These are phyloP conservation scores for Dioscorea cayenensis DNA, from an alignment of 116 monocot species.

Conservation along the genomic window DNA sequence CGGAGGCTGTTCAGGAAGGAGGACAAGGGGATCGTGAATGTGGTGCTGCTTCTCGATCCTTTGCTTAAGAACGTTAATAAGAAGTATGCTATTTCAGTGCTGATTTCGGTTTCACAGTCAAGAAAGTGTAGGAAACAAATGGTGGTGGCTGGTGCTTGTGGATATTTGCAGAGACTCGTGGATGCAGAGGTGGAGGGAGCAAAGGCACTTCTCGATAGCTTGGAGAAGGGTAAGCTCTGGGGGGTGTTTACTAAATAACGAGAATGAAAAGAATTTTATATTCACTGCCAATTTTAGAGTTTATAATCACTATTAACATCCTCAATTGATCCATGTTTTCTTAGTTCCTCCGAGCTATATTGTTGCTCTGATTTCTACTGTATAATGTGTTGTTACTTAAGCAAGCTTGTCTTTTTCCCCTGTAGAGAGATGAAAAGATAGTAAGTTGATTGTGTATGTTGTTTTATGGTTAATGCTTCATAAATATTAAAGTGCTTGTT, in stretches of 20 bases:
- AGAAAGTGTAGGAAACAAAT: slow-evolving; percentile 67
- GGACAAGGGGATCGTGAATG: slow-evolving; percentile 56
- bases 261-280: background rate
- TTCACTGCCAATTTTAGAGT: background rate
- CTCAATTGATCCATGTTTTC: too few species aligned
- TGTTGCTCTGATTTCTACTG: too few species aligned
- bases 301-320: background rate
- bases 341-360: too few species aligned
- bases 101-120: slow-evolving; percentile 46
- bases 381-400: too few species aligned
- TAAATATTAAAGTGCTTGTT: too few species aligned
- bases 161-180: slow-evolving; percentile 44
- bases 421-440: too few species aligned
- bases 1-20: slow-evolving; percentile 57
- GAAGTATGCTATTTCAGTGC: slow-evolving; percentile 39
- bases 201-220: slow-evolving; percentile 54
- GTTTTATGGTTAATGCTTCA: too few species aligned
- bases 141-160: slow-evolving; percentile 62
- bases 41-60: slow-evolving; percentile 56
- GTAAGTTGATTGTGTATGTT: too few species aligned
- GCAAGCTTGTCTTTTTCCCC: too few species aligned
- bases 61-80: slow-evolving; percentile 33
- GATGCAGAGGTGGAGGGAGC: slow-evolving; percentile 63
- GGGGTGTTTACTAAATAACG: slow-evolving; percentile 46
- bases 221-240: slow-evolving; percentile 55